A percentile compares a stretch with the other conserved stretches of the same genome.
These are phyloP conservation scores for Ogataea populi-albae DNA, from an alignment of 805 yeast genomes.

Conservation along the genomic window DNA sequence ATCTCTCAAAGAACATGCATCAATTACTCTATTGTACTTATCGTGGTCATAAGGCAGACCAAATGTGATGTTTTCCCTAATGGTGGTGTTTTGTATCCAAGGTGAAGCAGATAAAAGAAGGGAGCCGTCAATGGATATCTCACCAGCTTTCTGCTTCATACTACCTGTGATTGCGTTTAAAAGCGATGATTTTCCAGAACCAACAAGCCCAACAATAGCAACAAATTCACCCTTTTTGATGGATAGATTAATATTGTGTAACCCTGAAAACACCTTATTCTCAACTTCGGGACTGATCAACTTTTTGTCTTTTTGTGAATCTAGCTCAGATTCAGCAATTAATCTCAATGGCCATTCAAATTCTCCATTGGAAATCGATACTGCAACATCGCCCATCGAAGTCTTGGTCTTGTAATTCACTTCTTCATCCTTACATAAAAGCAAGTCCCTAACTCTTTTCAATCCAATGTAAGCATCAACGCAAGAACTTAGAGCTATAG, in stretches of 20 bases:
- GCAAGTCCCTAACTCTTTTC: conserved; percentile 51
- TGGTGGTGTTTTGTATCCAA: conserved; percentile 81
- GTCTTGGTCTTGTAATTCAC: not conserved
- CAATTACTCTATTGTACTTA: conserved; percentile 51
- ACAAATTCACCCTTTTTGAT: conserved; percentile 66
- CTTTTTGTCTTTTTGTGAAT: conserved; percentile 2
- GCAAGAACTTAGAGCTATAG: conserved; percentile 62
- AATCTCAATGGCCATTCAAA: too few species aligned
- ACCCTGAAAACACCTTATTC: conserved; percentile 35
- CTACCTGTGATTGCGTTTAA: conserved; percentile 66
- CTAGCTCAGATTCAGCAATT: conserved; percentile 40
- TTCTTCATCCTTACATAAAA: conserved; percentile 33
- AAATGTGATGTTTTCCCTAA: conserved; percentile 68
- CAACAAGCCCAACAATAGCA: conserved; percentile 74
- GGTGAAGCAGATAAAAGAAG: conserved; percentile 49
- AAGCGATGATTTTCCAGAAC: conserved; percentile 77
- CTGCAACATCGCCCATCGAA: conserved; percentile 33
- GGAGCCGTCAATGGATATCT: conserved; percentile 50
- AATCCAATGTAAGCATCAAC: conserved; percentile 64
- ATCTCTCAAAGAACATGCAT: conserved; percentile 61
- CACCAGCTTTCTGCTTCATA: conserved; percentile 55
- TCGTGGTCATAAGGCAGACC: conserved; percentile 49
- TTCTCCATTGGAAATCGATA: conserved; percentile 49
- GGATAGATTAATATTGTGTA: conserved; percentile 47
- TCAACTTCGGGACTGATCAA: conserved; percentile 51